These are phyloP conservation scores for Zea luxurians DNA, from an alignment of 176 grass and related monocot genomes.

Conservation along the genomic window DNA sequence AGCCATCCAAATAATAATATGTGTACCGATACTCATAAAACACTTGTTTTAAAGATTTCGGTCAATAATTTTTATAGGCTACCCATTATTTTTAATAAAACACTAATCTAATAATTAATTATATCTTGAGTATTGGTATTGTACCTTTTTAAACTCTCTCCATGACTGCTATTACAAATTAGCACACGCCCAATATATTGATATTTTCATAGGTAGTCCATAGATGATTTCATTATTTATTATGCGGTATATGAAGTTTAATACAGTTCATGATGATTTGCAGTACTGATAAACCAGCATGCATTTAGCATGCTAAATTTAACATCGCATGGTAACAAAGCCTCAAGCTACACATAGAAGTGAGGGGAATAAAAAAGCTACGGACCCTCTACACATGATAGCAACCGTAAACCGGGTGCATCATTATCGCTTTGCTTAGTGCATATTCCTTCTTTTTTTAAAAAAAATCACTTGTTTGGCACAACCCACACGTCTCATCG, in stretches of 20 bases:
- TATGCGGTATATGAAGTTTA: not conserved
- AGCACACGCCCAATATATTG: not conserved
- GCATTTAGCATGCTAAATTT: not conserved
- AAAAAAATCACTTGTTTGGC: constrained; percentile 29
- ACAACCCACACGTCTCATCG: constrained; percentile 25
- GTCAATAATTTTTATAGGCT: not conserved
- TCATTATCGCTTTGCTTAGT: constrained; percentile 47
- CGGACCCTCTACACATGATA: constrained; percentile 19
- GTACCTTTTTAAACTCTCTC: not conserved
- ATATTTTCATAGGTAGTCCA: not conserved
- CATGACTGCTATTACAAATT: not conserved
- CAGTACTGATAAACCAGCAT: not conserved
- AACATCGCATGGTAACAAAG: not conserved
- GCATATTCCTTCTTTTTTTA: constrained; percentile 33
- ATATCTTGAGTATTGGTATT: not conserved
- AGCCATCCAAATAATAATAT: not conserved
- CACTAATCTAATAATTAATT: not conserved
- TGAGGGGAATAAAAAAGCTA: constrained; percentile 38
- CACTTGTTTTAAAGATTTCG: not conserved
- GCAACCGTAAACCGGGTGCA: constrained; percentile 1
- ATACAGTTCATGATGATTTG: not conserved
- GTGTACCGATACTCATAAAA: not conserved
- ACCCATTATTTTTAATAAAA: not conserved
- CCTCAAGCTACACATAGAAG: not conserved
- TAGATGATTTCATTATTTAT: not conserved